These are phyloP conservation scores for Phialophora verrucosa DNA, from an alignment of 2,329 filamentous ascomycete genomes.

Conservation along the genomic window DNA sequence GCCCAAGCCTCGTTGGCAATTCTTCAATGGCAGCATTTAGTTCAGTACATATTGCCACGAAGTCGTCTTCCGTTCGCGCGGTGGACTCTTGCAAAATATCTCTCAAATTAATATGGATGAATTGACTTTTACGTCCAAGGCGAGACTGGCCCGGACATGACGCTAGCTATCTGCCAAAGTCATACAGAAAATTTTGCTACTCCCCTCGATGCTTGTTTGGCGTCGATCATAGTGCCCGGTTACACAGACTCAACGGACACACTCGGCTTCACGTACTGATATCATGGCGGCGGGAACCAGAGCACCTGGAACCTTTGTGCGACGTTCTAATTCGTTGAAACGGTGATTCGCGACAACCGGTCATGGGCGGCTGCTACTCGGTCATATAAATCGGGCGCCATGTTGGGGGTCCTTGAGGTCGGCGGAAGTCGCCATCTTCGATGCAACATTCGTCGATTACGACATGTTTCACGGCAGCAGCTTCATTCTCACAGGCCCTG, in stretches of 20 bases:
- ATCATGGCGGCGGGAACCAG: not conserved
- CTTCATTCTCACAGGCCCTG: not conserved
- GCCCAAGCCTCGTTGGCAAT: conserved; percentile 37
- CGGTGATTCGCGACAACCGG: conserved; percentile 5
- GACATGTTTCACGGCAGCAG: conserved; percentile 15
- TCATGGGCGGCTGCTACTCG: not conserved
- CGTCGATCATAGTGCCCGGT: conserved; percentile 1
- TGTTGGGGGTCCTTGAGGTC: not conserved
- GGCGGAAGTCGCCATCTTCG: not conserved
- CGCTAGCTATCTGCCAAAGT: conserved; percentile 7
- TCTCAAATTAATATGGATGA: not conserved
- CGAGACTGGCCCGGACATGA: conserved; percentile 1
- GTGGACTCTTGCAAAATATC: conserved; percentile 3
- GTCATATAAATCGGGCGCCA: conserved; percentile 4
- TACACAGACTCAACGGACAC: not conserved
- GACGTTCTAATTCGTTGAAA: conserved; percentile 13
- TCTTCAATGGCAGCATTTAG: conserved; percentile 26
- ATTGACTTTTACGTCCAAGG: not conserved
- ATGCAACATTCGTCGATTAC: conserved; percentile 3
- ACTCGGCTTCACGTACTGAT: not conserved
- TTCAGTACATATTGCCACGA: conserved; percentile 19
- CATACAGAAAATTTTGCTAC: conserved; percentile 2
- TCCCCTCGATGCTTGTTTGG: not conserved
- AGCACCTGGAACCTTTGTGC: conserved; percentile 18
- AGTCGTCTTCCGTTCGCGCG: not conserved